These are phyloP conservation scores for Talaromyces adpressus DNA, from an alignment of 495 filamentous ascomycete genomes.

Conservation along the genomic window DNA sequence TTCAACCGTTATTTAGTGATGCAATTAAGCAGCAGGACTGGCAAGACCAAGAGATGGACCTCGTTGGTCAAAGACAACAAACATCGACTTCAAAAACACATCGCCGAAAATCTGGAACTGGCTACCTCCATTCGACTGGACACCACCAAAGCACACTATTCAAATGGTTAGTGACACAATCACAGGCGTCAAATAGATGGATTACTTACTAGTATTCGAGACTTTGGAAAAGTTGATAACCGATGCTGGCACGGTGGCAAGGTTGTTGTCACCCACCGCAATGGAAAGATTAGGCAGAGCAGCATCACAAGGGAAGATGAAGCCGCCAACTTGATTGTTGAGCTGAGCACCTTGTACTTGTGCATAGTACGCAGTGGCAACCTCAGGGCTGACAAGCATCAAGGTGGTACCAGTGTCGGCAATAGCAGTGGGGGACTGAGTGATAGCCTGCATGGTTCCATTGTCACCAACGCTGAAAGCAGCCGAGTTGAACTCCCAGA, in stretches of 20 bases:
- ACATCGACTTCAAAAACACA: slow-evolving; percentile 72
- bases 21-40: slow-evolving; percentile 10
- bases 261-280: slow-evolving; percentile 51
- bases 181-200: slow-evolving; percentile 19
- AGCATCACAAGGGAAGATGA: slow-evolving; percentile 57
- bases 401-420: slow-evolving; percentile 71
- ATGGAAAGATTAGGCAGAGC: slow-evolving; percentile 60
- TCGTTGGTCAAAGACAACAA: slow-evolving; percentile 66
- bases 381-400: slow-evolving; percentile 56
- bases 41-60: slow-evolving; percentile 38
- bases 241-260: slow-evolving; percentile 57
- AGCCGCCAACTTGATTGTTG: slow-evolving; percentile 46
- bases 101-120: slow-evolving; percentile 70
- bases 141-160: slow-evolving; percentile 62
- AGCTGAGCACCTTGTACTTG: slow-evolving; percentile 50
- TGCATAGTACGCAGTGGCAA: slow-evolving; percentile 56
- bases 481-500: slow-evolving; percentile 66
- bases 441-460: slow-evolving; percentile 23
- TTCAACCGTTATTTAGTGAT: background rate
- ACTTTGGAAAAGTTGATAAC: slow-evolving; percentile 55
- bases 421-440: slow-evolving; percentile 39
- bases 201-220: slow-evolving; percentile 17
- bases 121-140: slow-evolving; percentile 55
- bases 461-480: slow-evolving; percentile 48
- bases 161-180: slow-evolving; percentile 8